Evolutionary conservation across 2,329 filamentous ascomycete genomes (phyloP), one percentile per base, ranked within the genome.

Genomic region (Aureobasidium sp.): DNA sequence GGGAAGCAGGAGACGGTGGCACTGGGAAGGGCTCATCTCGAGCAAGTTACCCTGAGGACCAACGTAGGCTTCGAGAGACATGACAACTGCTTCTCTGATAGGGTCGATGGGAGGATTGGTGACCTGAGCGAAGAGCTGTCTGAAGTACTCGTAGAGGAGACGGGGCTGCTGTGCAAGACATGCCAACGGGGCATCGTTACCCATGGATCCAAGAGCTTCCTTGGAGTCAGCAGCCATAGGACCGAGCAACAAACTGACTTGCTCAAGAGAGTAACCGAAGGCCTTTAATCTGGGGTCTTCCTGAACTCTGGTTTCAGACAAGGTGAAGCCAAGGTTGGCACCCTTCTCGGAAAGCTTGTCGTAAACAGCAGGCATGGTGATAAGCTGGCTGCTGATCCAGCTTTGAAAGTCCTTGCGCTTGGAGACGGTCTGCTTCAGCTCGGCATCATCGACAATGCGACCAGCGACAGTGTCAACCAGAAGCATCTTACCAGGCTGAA

Each of bases 171-270:
- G 84, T n/a, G 93, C 89, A 71, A 97, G 80, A 74, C 91, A 96
- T 57, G 93, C 93, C 65, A 97, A 79, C 45, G 93, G 93, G 46
- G 89, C 90, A 78, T 97, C 93, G 71, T 97, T 97, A 68, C 93
- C 93, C 93, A 97, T 97, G 62, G 93, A 97, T 42, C 93, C 93
- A 58, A 97, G 82, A 45, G 93, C 93, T 75, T 97, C 93, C 78
- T 97, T 97, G 63, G 95, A 95, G 70, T 97, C 93, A 25, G 91
- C 91, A 61, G 91, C 93, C 93, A 97, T 97, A 10, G 93, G 93
- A 19, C 88, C 93, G 57, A 97, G 84, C 38, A 97, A 81, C 71
- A 97, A 77, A 74, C 88, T 93, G 73, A 97, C 88, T 75, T 97
- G 93, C 78, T 97, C 93, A 64, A 96, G 87, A 7, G 93, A 95